phyloP scores from a whole-genome alignment of 106 monocot genomes.

The Dendrobium chrysotoxum region DNA sequence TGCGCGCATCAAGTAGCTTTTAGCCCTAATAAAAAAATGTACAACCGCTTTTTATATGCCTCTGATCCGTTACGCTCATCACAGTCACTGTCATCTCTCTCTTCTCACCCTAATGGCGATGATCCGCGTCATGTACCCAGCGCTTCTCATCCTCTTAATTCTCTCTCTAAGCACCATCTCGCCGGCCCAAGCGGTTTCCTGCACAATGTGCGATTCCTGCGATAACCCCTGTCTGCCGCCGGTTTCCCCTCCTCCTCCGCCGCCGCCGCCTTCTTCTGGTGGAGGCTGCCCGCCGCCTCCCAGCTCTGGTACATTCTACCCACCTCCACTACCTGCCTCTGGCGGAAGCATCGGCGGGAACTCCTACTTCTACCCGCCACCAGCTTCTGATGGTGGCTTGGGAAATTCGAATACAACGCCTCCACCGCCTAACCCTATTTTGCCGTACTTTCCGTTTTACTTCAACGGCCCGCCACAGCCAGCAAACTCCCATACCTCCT shows the following conservation, averaged over 20 bases:
- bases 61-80: background rate
- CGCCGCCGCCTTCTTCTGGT: background rate
- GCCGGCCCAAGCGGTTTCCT: background rate
- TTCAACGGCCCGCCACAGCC: background rate
- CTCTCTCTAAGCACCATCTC: background rate
- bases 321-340: slow-evolving; percentile 1
- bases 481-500: background rate
- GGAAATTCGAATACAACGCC: background rate
- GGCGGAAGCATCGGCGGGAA: background rate
- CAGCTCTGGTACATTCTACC: slow-evolving; percentile 3
- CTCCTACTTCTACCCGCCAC: slow-evolving; percentile 1
- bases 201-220: slow-evolving; percentile 24
- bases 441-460: background rate
- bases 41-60: background rate
- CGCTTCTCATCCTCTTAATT: background rate
- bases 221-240: slow-evolving; percentile 22
- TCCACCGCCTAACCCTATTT: background rate
- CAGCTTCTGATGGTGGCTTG: background rate
- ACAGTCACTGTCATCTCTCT: background rate
- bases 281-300: slow-evolving; percentile 12
- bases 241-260: slow-evolving; percentile 13
- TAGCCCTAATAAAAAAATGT: too few relatives aligned
- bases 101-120: background rate
- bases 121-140: background rate
- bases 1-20: too few relatives aligned